A percentile compares a stretch with the other conserved stretches of the same genome.
Evolutionary conservation across 352 stramenopile genomes (phyloP).

Genomic region (Globisporangium nodosum): DNA sequence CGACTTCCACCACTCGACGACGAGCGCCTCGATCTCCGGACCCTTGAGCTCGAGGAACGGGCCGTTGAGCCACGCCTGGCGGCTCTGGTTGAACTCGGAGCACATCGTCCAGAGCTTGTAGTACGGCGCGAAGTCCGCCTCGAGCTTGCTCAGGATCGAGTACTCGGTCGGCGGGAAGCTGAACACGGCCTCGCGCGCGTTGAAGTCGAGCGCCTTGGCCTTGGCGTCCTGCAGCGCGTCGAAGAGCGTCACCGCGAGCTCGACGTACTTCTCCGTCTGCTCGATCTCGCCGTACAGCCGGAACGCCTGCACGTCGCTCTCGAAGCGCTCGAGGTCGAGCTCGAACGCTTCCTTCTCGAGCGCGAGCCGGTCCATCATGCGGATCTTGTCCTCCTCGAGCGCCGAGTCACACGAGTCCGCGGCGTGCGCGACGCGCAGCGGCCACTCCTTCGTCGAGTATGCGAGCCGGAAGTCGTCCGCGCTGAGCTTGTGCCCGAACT

Average conservation of each 20-base stretch:
- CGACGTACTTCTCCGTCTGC: slow-evolving; percentile 88
- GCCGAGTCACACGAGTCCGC: slow-evolving; percentile 84
- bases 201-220: slow-evolving; percentile 89
- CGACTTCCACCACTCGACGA: slow-evolving; percentile 92
- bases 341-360: slow-evolving; percentile 90
- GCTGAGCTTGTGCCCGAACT: slow-evolving; percentile 85
- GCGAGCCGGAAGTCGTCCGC: slow-evolving; percentile 87
- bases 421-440: slow-evolving; percentile 69
- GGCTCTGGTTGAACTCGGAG: slow-evolving; percentile 90
- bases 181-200: slow-evolving; percentile 90
- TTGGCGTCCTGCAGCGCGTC: slow-evolving; percentile 90
- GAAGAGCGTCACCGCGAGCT: slow-evolving; percentile 81
- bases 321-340: slow-evolving; percentile 81
- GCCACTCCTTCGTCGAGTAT: slow-evolving; percentile 88
- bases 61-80: slow-evolving; percentile 90
- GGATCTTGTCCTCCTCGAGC: slow-evolving; percentile 89
- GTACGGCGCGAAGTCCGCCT: slow-evolving; percentile 86
- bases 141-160: slow-evolving; percentile 75
- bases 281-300: slow-evolving; percentile 85
- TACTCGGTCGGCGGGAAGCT: slow-evolving; percentile 92
- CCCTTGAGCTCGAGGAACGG: slow-evolving; percentile 90
- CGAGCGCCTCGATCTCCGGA: slow-evolving; percentile 80
- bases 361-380: slow-evolving; percentile 92
- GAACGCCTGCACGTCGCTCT: slow-evolving; percentile 86
- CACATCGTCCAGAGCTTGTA: slow-evolving; percentile 96